Percentiles rank a stretch among this genome's conserved stretches.
Evolutionary conservation across 2,329 filamentous ascomycete species (phyloP).

Genomic region (Colletotrichum endophyticum): DNA sequence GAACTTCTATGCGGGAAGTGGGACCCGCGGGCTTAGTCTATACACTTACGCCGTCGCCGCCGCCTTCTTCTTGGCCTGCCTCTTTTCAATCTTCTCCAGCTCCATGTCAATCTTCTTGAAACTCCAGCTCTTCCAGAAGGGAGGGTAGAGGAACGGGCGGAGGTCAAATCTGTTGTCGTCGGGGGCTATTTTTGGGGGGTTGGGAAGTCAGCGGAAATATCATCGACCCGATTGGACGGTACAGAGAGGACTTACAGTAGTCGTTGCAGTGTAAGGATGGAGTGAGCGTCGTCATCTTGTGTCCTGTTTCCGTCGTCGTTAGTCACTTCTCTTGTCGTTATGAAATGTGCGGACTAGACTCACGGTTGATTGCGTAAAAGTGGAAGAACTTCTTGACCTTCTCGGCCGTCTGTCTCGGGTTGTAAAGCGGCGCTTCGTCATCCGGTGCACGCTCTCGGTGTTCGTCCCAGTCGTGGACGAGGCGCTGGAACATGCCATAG

Average conservation of each 20-base stretch:
- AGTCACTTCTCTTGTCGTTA: background rate
- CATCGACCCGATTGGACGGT: background rate
- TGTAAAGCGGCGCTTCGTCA: slow-evolving; percentile 33
- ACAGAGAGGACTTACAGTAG: slow-evolving; percentile 4
- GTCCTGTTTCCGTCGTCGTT: background rate
- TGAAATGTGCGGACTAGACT: background rate
- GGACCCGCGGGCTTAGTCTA: background rate
- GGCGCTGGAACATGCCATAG: slow-evolving; percentile 49
- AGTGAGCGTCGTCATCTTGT: slow-evolving; percentile 23
- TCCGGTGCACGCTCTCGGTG: slow-evolving; percentile 29
- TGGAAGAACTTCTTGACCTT: slow-evolving; percentile 49
- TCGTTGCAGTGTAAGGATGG: slow-evolving; percentile 21
- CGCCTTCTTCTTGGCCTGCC: background rate
- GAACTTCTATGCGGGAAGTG: background rate
- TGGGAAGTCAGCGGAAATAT: background rate
- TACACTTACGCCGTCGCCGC: slow-evolving; percentile 11
- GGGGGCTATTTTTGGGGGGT: slow-evolving; percentile 16
- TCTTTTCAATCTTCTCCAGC: slow-evolving; percentile 35
- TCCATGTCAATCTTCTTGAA: slow-evolving; percentile 46
- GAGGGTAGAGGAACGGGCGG: slow-evolving; percentile 31
- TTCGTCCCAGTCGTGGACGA: slow-evolving; percentile 50
- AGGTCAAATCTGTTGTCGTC: slow-evolving; percentile 33
- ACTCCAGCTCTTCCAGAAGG: slow-evolving; percentile 35
- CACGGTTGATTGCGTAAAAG: slow-evolving; percentile 63
- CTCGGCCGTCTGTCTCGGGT: slow-evolving; percentile 44